Percentiles rank a stretch among this genome's conserved stretches.
phyloP scores from a whole-genome alignment of 108 stramenopile species.

The Thalassiosira profunda region DNA sequence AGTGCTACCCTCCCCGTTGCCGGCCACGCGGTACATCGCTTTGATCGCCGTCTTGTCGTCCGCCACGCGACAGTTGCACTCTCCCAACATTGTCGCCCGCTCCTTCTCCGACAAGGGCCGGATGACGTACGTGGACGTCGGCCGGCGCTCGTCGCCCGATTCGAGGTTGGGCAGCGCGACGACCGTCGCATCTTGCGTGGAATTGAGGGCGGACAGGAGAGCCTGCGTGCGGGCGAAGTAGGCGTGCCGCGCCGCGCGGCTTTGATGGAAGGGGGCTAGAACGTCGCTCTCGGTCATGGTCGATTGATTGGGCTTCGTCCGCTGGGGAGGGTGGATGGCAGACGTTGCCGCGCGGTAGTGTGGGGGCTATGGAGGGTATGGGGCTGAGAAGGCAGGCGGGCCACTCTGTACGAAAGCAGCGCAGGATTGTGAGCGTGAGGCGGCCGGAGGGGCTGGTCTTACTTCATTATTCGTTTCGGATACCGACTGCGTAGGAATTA shows the following conservation, averaged over 20 bases:
- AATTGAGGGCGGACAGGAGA: constrained; percentile 18
- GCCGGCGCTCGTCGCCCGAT: constrained; percentile 11
- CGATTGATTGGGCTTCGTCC: background rate
- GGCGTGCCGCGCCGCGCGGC: constrained; percentile 26
- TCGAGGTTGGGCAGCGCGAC: constrained; percentile 30
- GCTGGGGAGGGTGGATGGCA: too few species aligned
- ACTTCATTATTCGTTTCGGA: too few species aligned
- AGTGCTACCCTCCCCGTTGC: constrained; percentile 23
- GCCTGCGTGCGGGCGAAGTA: constrained; percentile 22
- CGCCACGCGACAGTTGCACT: constrained; percentile 27
- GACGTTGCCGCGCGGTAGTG: too few species aligned
- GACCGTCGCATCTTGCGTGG: background rate
- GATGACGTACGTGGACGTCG: constrained; percentile 14
- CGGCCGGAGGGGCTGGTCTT: too few species aligned
- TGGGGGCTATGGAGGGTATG: background rate
- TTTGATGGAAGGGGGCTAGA: constrained; percentile 33
- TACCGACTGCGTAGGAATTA: too few species aligned
- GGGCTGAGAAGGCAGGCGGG: too few species aligned
- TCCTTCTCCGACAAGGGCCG: constrained; percentile 23
- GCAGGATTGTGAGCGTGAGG: too few species aligned
- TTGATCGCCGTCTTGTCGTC: background rate
- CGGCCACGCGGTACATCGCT: constrained; percentile 40
- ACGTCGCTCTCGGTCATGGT: background rate
- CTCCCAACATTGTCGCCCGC: constrained; percentile 10
- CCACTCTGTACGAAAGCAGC: too few species aligned